Evolutionary conservation across 2,329 filamentous ascomycete genomes (phyloP).

Genomic region (Penicillium sp.): DNA sequence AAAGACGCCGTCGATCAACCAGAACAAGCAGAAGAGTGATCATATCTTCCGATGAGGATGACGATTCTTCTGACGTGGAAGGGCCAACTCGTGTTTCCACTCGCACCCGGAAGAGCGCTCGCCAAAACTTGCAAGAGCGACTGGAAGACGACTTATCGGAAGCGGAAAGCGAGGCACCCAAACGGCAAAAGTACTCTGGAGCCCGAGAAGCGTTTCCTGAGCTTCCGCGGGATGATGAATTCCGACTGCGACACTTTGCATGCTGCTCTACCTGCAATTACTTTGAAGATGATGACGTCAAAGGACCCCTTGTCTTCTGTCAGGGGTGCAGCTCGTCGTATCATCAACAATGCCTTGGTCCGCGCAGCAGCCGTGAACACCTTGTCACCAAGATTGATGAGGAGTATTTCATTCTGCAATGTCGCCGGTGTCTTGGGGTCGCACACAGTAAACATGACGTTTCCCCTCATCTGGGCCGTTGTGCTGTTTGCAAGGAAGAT

Average conservation of each 20-base stretch:
- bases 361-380: slow-evolving; percentile 77
- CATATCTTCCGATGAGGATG: slow-evolving; percentile 15
- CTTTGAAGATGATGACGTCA: slow-evolving; percentile 60
- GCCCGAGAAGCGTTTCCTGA: slow-evolving; percentile 76
- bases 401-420: slow-evolving; percentile 85
- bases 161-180: slow-evolving; percentile 55
- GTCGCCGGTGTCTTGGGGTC: slow-evolving; percentile 78
- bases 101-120: slow-evolving; percentile 35
- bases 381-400: slow-evolving; percentile 82
- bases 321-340: slow-evolving; percentile 88
- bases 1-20: slow-evolving; percentile 4
- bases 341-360: slow-evolving; percentile 82
- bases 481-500: slow-evolving; percentile 70
- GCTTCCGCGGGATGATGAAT: slow-evolving; percentile 66
- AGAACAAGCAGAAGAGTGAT: slow-evolving; percentile 1
- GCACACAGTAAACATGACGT: slow-evolving; percentile 70
- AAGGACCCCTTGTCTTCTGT: slow-evolving; percentile 79
- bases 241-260: slow-evolving; percentile 71
- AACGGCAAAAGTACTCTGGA: slow-evolving; percentile 54
- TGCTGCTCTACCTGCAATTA: slow-evolving; percentile 74
- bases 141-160: slow-evolving; percentile 45
- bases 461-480: slow-evolving; percentile 73
- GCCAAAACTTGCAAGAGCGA: slow-evolving; percentile 54
- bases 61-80: slow-evolving; percentile 17
- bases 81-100: slow-evolving; percentile 39